Evolutionary conservation across 106 monocot species (phyloP).

Genomic region (Allium fistulosum): DNA sequence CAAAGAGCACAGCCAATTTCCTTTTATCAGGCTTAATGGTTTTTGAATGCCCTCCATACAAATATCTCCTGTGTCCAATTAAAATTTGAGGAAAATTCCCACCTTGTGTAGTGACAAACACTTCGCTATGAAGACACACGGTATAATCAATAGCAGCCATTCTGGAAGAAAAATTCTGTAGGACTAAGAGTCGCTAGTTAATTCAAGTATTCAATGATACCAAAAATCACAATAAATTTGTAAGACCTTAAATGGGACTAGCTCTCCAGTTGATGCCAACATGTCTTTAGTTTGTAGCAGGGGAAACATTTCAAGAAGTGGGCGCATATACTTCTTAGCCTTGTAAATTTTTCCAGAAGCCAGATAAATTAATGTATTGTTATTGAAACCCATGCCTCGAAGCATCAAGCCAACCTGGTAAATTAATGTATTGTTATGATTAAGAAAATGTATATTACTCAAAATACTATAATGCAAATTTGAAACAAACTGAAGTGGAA

Average conservation of each 20-base stretch:
- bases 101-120: conserved; percentile 98
- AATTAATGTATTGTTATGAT: no score
- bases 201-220: not conserved
- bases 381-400: conserved; percentile 94
- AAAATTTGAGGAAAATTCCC: conserved; percentile 96
- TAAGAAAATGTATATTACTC: no score
- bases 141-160: conserved; percentile 97
- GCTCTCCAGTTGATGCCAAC: conserved; percentile 74
- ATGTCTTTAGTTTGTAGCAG: conserved; percentile 93
- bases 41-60: conserved; percentile 91
- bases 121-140: conserved; percentile 95
- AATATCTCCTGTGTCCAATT: conserved; percentile 85
- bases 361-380: conserved; percentile 88
- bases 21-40: conserved; percentile 97
- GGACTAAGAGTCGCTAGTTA: not conserved
- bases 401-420: conserved; percentile 95
- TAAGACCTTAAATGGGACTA: conserved; percentile 82
- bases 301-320: conserved; percentile 98
- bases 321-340: conserved; percentile 81
- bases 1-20: conserved; percentile 81
- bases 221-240: not conserved
- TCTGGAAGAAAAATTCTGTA: conserved; percentile 89
- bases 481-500: no score
- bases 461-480: no score
- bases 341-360: conserved; percentile 96